A percentile compares a stretch with the other conserved stretches of the same genome.
These are phyloP conservation scores for Colletotrichum sp. DNA, from an alignment of 2,329 filamentous ascomycete genomes.

Conservation along the genomic window DNA sequence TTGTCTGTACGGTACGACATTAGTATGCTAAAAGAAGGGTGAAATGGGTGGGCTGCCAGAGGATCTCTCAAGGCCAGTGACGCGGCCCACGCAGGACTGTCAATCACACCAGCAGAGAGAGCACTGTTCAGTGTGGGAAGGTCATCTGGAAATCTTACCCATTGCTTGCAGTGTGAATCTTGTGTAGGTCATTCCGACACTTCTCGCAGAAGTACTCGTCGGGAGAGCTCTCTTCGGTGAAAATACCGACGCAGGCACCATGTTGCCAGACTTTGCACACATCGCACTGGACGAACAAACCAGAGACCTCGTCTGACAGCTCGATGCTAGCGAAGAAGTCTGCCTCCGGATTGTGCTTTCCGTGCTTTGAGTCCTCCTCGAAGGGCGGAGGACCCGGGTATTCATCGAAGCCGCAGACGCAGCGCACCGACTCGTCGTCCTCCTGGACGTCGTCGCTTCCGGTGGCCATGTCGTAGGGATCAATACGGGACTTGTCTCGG, in stretches of 20 bases:
- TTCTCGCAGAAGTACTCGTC: conserved; percentile 98
- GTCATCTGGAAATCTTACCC: conserved; percentile 67
- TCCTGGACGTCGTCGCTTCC: conserved; percentile 76
- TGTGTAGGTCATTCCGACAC: conserved; percentile 91
- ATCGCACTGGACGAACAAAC: conserved; percentile 98
- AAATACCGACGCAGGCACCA: conserved; percentile 95
- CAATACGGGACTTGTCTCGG: conserved; percentile 49
- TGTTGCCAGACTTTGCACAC: conserved; percentile 99
- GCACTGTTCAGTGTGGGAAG: neutral
- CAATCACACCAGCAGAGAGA: neutral
- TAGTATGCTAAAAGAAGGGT: neutral
- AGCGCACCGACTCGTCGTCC: conserved; percentile 94
- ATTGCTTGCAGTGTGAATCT: conserved; percentile 78
- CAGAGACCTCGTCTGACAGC: conserved; percentile 84
- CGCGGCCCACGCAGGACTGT: neutral
- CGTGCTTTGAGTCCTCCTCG: conserved; percentile 58
- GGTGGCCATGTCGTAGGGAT: conserved; percentile 59
- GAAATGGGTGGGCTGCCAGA: neutral
- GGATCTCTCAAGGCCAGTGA: neutral
- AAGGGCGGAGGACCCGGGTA: conserved; percentile 84
- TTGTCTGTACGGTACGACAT: conserved; percentile 49
- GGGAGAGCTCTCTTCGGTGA: conserved; percentile 89
- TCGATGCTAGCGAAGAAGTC: conserved; percentile 65
- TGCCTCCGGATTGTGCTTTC: conserved; percentile 62
- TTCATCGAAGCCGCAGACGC: conserved; percentile 92